Evolutionary conservation across 2,329 filamentous ascomycete species (phyloP).

Genomic region (Fusarium euwallaceae): DNA sequence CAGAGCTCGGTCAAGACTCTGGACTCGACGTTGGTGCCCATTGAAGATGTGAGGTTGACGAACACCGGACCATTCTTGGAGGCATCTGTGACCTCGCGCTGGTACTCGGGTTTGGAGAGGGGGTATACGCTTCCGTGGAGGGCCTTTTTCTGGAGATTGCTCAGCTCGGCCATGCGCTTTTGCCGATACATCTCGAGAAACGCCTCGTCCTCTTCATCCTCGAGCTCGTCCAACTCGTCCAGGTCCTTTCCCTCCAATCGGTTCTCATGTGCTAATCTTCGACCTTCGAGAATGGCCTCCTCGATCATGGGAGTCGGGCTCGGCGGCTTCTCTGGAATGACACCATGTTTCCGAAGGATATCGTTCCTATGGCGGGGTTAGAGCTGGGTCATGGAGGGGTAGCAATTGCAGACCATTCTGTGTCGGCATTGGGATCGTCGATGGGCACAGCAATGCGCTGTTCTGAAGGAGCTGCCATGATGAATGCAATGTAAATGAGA

Average conservation of each 20-base stretch:
- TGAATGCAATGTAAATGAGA: slow-evolving; percentile 17
- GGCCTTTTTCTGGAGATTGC: slow-evolving; percentile 79
- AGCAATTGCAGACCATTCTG: slow-evolving; percentile 81
- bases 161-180: slow-evolving; percentile 88
- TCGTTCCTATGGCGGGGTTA: slow-evolving; percentile 80
- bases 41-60: slow-evolving; percentile 84
- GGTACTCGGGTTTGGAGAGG: slow-evolving; percentile 93
- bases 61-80: slow-evolving; percentile 78
- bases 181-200: slow-evolving; percentile 91
- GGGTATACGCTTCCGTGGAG: slow-evolving; percentile 93
- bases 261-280: slow-evolving; percentile 89
- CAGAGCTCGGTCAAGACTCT: slow-evolving; percentile 87
- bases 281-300: slow-evolving; percentile 89
- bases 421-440: slow-evolving; percentile 95
- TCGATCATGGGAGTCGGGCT: slow-evolving; percentile 97
- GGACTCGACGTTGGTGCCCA: slow-evolving; percentile 87
- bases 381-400: slow-evolving; percentile 43
- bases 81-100: slow-evolving; percentile 90
- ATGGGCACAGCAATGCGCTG: slow-evolving; percentile 84
- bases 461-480: slow-evolving; percentile 73
- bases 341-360: slow-evolving; percentile 94
- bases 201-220: slow-evolving; percentile 94
- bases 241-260: slow-evolving; percentile 93
- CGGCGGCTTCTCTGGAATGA: slow-evolving; percentile 97
- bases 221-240: slow-evolving; percentile 91